phyloP scores from a whole-genome alignment of 331 rosid species.

The Malus hybrid region DNA sequence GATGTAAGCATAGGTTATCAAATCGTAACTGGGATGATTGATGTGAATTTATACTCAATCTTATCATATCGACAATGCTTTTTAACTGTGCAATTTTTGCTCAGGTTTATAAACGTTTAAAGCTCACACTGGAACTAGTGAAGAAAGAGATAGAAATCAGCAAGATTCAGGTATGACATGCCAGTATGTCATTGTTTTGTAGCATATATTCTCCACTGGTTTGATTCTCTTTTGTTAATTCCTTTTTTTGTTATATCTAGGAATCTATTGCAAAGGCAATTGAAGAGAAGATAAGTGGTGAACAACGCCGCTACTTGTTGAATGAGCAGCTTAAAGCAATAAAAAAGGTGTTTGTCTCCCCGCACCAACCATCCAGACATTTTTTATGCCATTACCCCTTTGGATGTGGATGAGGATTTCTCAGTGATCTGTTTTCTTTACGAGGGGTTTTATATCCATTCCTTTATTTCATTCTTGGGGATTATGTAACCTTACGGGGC shows the following conservation, averaged over 20 bases:
- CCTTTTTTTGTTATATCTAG: slow-evolving; percentile 30
- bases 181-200: background rate
- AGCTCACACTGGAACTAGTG: slow-evolving; percentile 85
- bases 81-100: slow-evolving; percentile 3
- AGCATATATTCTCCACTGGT: background rate
- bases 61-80: slow-evolving; percentile 7
- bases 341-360: slow-evolving; percentile 58
- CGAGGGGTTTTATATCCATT: background rate
- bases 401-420: slow-evolving; percentile 1
- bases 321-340: slow-evolving; percentile 98
- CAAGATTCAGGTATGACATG: slow-evolving; percentile 75
- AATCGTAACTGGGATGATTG: slow-evolving; percentile 2
- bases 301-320: slow-evolving; percentile 93
- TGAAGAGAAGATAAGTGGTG: slow-evolving; percentile 97
- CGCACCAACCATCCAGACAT: background rate
- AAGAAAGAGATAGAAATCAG: slow-evolving; percentile 99
- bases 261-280: slow-evolving; percentile 98
- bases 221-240: slow-evolving; percentile 6
- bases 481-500: background rate
- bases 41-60: slow-evolving; percentile 1
- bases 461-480: slow-evolving; percentile 7
- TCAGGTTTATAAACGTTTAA: slow-evolving; percentile 83
- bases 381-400: background rate
- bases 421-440: background rate
- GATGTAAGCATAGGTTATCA: slow-evolving; percentile 55